Base-by-base conservation (phyloP, 139 green algal species). In the Coccomyxa sp. region DNA sequence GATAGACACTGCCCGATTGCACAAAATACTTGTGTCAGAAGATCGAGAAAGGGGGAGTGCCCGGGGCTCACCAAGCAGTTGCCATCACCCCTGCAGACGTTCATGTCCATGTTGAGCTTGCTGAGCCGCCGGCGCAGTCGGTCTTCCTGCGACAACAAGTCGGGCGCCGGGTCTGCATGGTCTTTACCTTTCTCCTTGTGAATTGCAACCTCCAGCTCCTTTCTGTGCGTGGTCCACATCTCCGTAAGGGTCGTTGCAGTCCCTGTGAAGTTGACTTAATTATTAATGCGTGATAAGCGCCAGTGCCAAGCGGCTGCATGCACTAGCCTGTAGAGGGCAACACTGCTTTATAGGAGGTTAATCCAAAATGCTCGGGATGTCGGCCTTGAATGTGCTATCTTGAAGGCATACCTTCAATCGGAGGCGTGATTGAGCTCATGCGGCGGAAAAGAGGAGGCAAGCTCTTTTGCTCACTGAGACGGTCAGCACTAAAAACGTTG, bases 91-190 rank as follows among this genome's bases (percentile, higher is more conserved):
- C 67, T 80, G 84, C 92, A 90, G 1, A 90, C 82, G 12, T 89
- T 63, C 85, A 92, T 91, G 27, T 93, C 89, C 68, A 95, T 84
- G 17, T 90, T 88, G 0, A 95, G 81, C 71, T 89, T 88, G 45
- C 80, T 76, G 58, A 95, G 77, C 18, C 92, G 86, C 82, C 88
- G 30, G 0, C 82, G 51, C 32, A 94, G 77, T 23, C 86, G 77
- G 79, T 83, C 31, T 67, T 89, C 87, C 32, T 82, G 67, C 13
- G 27, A 66, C 7, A 83, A n/a, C 68, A 83, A 27, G 28, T 82
- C 79, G 11, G 80, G 75, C 32, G 68, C 58, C 71, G 38, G 81
- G 32, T 67, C 74, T n/a, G 63, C 32, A 18, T 79, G 58, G 25
- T 81, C 57, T 60, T 88, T 77, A 28, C 67, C 32, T 58, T 87